phyloP scores from a whole-genome alignment of 352 stramenopile species.

The Globisporangium sylvaticum region DNA sequence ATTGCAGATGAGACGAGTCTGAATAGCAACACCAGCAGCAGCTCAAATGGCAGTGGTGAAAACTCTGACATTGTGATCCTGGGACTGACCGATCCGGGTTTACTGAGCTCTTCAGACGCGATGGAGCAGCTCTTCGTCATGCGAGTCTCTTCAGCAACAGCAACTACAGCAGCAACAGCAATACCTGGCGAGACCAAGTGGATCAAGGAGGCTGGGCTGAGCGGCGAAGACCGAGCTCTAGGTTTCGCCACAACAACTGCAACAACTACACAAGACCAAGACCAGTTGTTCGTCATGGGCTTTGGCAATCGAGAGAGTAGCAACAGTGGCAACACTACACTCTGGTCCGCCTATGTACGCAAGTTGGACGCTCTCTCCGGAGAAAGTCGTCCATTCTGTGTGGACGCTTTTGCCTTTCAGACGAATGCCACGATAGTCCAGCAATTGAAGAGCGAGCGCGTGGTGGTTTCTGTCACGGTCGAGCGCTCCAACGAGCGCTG shows the following conservation, averaged over 20 bases:
- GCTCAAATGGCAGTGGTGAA: background rate
- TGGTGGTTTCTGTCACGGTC: conserved; percentile 3
- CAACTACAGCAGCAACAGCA: background rate
- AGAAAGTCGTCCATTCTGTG: background rate
- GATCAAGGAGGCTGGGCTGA: background rate
- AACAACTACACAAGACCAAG: too few species aligned
- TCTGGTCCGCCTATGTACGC: background rate
- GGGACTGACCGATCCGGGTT: conserved; percentile 4
- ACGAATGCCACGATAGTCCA: conserved; percentile 9
- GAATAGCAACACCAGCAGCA: background rate
- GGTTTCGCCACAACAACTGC: background rate
- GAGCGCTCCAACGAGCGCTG: conserved; percentile 9
- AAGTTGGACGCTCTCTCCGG: conserved; percentile 5
- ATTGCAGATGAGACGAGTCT: background rate
- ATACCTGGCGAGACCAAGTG: conserved; percentile 3
- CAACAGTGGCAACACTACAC: background rate
- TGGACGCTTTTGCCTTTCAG: conserved; percentile 11
- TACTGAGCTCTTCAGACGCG: background rate
- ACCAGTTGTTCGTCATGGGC: conserved; percentile 7
- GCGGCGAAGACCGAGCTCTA: conserved; percentile 1
- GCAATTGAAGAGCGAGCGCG: background rate
- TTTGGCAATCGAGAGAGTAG: background rate
- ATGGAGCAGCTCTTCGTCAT: conserved; percentile 12
- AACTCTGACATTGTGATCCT: conserved; percentile 3
- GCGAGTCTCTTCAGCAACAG: background rate